phyloP scores from a whole-genome alignment of 2,329 filamentous ascomycete species.

The Penicillium nordicum region DNA sequence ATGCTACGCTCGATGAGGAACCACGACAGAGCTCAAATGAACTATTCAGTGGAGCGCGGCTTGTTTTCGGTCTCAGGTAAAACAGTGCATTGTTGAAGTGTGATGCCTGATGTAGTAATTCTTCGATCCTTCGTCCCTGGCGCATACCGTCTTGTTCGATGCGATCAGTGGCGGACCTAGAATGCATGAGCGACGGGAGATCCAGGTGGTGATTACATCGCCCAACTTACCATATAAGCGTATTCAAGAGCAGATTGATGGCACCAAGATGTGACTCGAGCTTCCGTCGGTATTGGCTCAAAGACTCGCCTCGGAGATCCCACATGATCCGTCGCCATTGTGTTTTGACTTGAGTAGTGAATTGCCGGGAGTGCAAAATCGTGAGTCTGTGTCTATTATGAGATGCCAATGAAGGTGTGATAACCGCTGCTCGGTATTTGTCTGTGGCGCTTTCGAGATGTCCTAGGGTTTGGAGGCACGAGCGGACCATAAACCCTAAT shows the following conservation, averaged over 20 bases:
- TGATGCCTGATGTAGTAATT: not conserved
- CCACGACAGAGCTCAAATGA: not conserved
- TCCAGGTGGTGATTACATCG: too few relatives aligned
- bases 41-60: too few relatives aligned
- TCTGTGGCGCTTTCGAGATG: not conserved
- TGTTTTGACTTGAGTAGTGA: not conserved
- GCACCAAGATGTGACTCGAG: slow-evolving; percentile 4
- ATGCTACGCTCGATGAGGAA: not conserved
- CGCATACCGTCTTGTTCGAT: not conserved
- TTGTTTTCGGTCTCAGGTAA: not conserved
- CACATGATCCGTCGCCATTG: slow-evolving; percentile 4
- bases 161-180: slow-evolving; percentile 1
- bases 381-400: not conserved
- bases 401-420: not conserved
- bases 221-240: not conserved
- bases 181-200: not conserved
- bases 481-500: not conserved
- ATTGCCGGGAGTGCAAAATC: not conserved
- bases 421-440: not conserved
- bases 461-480: not conserved
- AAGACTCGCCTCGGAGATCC: not conserved
- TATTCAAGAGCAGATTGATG: not conserved
- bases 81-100: not conserved
- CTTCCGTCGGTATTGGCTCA: slow-evolving; percentile 2
- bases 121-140: not conserved